Conservation (phyloP, 768 basidiomycete species). For the Boletus reticuloceps region DNA sequence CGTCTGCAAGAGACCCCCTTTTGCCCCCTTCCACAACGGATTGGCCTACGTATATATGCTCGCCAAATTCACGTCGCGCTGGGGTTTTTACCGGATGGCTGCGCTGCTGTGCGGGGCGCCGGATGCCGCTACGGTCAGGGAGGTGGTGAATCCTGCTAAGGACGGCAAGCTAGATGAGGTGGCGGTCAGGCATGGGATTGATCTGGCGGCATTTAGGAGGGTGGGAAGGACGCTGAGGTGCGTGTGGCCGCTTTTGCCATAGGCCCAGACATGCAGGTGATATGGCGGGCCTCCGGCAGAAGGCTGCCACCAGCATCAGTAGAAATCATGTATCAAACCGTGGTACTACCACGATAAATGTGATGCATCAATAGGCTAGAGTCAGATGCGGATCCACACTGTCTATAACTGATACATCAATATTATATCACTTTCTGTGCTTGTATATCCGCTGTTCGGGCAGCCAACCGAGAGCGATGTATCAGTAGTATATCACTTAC, state of each 20-base stretch:
- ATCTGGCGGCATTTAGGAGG: slow-evolving; percentile 7
- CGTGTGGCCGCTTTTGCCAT: slow-evolving; percentile 14
- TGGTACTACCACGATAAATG: too few species aligned
- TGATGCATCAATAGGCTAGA: too few species aligned
- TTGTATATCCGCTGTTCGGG: not conserved
- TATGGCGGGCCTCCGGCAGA: slow-evolving; percentile 8
- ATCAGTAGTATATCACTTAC: not conserved
- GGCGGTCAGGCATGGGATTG: slow-evolving; percentile 11
- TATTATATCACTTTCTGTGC: too few species aligned
- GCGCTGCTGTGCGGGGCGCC: slow-evolving; percentile 10
- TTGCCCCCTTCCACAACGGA: slow-evolving; percentile 7
- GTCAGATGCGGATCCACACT: too few species aligned
- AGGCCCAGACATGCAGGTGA: slow-evolving; percentile 11
- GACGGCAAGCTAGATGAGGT: slow-evolving; percentile 12
- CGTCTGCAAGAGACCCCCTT: slow-evolving; percentile 10
- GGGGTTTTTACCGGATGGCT: slow-evolving; percentile 13
- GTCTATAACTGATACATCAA: too few species aligned
- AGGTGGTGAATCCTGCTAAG: slow-evolving; percentile 13
- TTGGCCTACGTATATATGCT: slow-evolving; percentile 11
- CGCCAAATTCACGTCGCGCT: slow-evolving; percentile 13
- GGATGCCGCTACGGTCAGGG: slow-evolving; percentile 10
- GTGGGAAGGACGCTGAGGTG: slow-evolving; percentile 10
- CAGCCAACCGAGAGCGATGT: not conserved
- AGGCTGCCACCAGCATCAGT: not conserved
- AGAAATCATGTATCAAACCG: too few species aligned